Conservation (phyloP, 768 basidiomycete genomes). For the Dacryopinax primogenitus region DNA sequence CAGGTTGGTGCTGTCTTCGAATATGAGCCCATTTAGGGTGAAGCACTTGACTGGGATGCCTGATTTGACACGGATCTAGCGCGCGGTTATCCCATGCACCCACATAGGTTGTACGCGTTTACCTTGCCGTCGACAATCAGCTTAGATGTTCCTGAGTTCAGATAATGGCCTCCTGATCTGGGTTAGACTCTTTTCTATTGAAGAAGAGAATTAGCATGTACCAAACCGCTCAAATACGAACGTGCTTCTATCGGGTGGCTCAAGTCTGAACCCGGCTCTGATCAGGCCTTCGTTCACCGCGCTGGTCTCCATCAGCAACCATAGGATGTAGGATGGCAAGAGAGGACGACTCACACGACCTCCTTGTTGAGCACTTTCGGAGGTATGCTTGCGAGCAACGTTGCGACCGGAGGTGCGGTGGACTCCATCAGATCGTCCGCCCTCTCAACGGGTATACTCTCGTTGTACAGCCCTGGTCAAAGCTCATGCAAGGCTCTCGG, state of each 20-base stretch:
- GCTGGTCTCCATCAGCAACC: not conserved
- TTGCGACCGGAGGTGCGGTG: not conserved
- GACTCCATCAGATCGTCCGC: not conserved
- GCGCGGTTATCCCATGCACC: too few relatives aligned
- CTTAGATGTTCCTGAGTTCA: conserved; percentile 1
- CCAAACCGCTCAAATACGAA: not conserved
- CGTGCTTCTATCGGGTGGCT: not conserved
- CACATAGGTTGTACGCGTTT: not conserved
- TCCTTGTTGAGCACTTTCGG: not conserved
- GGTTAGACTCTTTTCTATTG: too few relatives aligned
- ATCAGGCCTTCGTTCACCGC: not conserved
- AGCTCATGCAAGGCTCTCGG: not conserved
- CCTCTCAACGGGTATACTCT: not conserved
- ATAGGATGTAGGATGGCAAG: not conserved
- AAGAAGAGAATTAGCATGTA: not conserved
- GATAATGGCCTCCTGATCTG: conserved; percentile 8
- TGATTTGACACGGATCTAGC: conserved; percentile 8
- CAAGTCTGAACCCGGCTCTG: not conserved
- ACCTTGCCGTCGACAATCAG: conserved; percentile 10
- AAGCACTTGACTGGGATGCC: conserved; percentile 2
- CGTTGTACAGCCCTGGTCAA: conserved; percentile 1
- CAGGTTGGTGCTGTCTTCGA: conserved; percentile 7
- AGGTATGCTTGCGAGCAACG: not conserved
- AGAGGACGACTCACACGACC: not conserved
- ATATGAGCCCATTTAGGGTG: conserved; percentile 3